Evolutionary conservation across 192 early-diverging fungal genomes (phyloP).

Genomic region (Coemansia sp.): DNA sequence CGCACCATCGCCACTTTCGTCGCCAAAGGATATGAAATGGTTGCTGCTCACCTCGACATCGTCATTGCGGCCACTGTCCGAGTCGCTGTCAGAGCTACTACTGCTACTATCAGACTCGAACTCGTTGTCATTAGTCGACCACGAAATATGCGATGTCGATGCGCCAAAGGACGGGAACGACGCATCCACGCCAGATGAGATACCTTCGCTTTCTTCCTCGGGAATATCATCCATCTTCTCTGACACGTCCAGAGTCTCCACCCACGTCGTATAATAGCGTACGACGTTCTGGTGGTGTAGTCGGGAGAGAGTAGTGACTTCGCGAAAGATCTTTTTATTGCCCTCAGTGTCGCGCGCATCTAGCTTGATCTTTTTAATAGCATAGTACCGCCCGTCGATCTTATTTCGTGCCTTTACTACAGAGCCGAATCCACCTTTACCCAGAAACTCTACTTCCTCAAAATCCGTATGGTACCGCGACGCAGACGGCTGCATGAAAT

Average conservation of each 20-base stretch:
- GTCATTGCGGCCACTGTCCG: neutral
- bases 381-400: conserved; percentile 81
- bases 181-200: neutral
- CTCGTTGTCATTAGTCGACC: conserved; percentile 33
- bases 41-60: conserved; percentile 7
- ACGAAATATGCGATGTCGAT: conserved; percentile 30
- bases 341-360: conserved; percentile 78
- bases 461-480: conserved; percentile 78
- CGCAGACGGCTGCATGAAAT: conserved; percentile 24
- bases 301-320: conserved; percentile 88
- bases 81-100: neutral
- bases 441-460: conserved; percentile 78
- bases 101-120: neutral
- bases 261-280: conserved; percentile 89
- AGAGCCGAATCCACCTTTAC: conserved; percentile 89
- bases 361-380: conserved; percentile 90
- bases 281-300: conserved; percentile 91
- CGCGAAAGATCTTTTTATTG: conserved; percentile 83
- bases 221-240: conserved; percentile 45
- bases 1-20: neutral
- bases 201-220: conserved; percentile 47
- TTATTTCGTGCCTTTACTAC: conserved; percentile 92
- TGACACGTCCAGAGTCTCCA: conserved; percentile 67
- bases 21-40: conserved; percentile 14
- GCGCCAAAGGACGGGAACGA: conserved; percentile 20